Evolutionary conservation across 176 grass and related monocot genomes (phyloP).

Genomic region (Bonia amplexicaulis): DNA sequence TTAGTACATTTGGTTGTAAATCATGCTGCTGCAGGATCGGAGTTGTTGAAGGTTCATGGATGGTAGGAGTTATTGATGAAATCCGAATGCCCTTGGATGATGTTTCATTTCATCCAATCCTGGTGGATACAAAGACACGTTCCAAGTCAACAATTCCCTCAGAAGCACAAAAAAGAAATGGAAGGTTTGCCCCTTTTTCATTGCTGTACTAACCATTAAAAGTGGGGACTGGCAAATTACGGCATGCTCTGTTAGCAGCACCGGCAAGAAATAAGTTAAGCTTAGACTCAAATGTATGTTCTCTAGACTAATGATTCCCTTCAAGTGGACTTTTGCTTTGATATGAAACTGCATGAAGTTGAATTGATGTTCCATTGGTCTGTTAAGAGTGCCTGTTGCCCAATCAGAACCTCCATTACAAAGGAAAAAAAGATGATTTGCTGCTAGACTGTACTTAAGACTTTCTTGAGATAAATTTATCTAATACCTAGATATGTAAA

Average conservation of each 20-base stretch:
- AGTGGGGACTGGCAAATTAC: too few species aligned
- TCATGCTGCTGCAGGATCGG: conserved; percentile 49
- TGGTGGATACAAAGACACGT: conserved; percentile 88
- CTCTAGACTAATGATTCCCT: not conserved
- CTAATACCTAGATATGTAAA: not conserved
- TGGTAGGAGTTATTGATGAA: conserved; percentile 92
- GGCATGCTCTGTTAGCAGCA: too few species aligned
- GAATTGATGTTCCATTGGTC: not conserved
- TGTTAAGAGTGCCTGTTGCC: not conserved
- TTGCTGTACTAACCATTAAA: not conserved
- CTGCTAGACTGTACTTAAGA: not conserved
- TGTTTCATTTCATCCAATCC: conserved; percentile 40
- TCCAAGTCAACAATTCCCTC: conserved; percentile 43
- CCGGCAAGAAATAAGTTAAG: not conserved
- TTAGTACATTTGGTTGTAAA: not conserved
- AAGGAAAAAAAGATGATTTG: not conserved
- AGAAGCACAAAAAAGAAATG: conserved; percentile 91
- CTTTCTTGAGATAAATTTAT: not conserved
- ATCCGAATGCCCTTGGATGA: conserved; percentile 45
- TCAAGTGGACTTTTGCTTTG: not conserved
- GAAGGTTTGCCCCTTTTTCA: conserved; percentile 43
- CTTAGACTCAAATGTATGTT: not conserved
- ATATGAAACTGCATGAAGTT: not conserved
- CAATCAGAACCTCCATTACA: not conserved
- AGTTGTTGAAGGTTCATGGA: conserved; percentile 64